Conservation (phyloP, 2,329 filamentous ascomycete species). For the Cytospora piceae region DNA sequence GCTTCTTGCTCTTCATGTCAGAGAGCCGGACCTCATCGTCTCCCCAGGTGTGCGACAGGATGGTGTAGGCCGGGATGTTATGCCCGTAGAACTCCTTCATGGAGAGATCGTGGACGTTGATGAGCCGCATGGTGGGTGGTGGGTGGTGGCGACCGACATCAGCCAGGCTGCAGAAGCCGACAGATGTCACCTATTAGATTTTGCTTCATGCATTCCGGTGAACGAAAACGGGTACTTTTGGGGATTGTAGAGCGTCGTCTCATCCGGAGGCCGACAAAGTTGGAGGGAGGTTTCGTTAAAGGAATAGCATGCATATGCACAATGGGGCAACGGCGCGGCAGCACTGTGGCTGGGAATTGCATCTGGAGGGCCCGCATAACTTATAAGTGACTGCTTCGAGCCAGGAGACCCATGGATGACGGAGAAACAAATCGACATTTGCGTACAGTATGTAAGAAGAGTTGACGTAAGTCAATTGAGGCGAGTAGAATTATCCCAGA, state of each 20-base stretch:
- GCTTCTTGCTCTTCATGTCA: conserved; percentile 22
- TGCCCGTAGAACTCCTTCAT: conserved; percentile 9
- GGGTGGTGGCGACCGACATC: neutral
- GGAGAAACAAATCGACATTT: neutral
- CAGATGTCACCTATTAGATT: neutral
- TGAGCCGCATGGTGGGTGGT: conserved; percentile 6
- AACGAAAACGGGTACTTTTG: neutral
- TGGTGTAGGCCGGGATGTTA: conserved; percentile 25
- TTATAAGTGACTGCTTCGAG: neutral
- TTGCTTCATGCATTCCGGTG: neutral
- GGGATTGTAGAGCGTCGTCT: neutral
- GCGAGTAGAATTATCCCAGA: too few relatives aligned
- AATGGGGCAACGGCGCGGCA: neutral
- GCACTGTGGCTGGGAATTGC: neutral
- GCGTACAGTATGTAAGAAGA: too few relatives aligned
- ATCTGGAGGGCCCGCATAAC: neutral
- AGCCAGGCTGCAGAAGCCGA: neutral
- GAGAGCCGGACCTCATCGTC: conserved; percentile 30
- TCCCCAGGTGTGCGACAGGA: conserved; percentile 32
- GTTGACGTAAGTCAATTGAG: too few relatives aligned
- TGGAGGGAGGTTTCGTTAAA: neutral
- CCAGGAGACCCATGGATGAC: neutral
- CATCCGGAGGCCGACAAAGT: neutral
- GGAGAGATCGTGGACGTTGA: neutral
- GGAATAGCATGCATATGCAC: neutral